phyloP scores from a whole-genome alignment of 805 yeast species.

The Barnettozyma salicaria region DNA sequence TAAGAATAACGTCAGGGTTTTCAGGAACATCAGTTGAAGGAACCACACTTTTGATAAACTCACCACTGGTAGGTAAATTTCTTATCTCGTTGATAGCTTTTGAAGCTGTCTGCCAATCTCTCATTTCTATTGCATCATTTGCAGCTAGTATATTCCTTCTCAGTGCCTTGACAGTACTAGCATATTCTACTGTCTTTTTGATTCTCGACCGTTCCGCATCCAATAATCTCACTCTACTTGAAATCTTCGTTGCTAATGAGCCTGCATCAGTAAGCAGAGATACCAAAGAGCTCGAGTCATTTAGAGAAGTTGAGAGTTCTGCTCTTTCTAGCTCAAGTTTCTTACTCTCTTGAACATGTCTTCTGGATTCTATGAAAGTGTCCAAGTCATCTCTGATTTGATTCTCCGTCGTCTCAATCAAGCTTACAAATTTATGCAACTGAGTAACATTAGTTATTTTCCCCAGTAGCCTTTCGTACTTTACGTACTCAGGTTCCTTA shows the following conservation, averaged over 20 bases:
- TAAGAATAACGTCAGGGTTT: slow-evolving; percentile 53
- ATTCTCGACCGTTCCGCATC: slow-evolving; percentile 70
- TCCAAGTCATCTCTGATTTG: slow-evolving; percentile 23
- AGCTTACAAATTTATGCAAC: slow-evolving; percentile 21
- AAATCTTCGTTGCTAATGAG: slow-evolving; percentile 57
- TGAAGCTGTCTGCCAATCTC: slow-evolving; percentile 78
- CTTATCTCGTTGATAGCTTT: slow-evolving; percentile 50
- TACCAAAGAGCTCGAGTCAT: slow-evolving; percentile 50
- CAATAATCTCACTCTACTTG: slow-evolving; percentile 60
- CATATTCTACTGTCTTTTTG: slow-evolving; percentile 54
- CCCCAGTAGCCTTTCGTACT: slow-evolving; percentile 20
- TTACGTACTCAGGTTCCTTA: slow-evolving; percentile 8
- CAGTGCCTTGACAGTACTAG: slow-evolving; percentile 57
- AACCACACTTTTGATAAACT: slow-evolving; percentile 72
- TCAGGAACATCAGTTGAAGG: slow-evolving; percentile 87
- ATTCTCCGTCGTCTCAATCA: slow-evolving; percentile 22
- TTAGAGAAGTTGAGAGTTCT: slow-evolving; percentile 54
- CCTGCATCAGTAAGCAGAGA: slow-evolving; percentile 54
- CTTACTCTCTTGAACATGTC: slow-evolving; percentile 28
- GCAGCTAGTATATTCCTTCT: slow-evolving; percentile 62
- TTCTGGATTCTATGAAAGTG: slow-evolving; percentile 20
- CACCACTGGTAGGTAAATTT: slow-evolving; percentile 55
- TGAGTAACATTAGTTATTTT: slow-evolving; percentile 22
- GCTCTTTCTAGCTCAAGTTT: slow-evolving; percentile 55
- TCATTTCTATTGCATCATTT: slow-evolving; percentile 57